Percentiles rank a stretch among this genome's conserved stretches.
phyloP scores from a whole-genome alignment of 192 early-diverging fungal genomes.

The Entomortierella lignicola region DNA sequence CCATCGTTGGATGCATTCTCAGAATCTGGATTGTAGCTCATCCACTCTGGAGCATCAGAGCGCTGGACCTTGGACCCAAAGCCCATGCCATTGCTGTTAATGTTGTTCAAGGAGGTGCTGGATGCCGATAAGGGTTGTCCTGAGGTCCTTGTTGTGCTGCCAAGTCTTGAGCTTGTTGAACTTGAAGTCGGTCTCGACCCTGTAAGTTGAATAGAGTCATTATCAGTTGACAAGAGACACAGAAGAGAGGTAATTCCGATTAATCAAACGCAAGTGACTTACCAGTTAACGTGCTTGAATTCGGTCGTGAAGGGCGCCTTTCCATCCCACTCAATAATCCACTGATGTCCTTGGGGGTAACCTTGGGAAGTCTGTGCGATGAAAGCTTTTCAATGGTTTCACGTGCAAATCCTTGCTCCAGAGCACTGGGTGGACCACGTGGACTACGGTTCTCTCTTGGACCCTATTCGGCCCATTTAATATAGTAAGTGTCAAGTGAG shows the following conservation, averaged over 20 bases:
- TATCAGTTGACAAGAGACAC: too few relatives aligned
- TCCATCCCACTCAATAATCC: constrained; percentile 50
- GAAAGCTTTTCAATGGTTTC: constrained; percentile 51
- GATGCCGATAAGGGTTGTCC: constrained; percentile 12
- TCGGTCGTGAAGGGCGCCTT: constrained; percentile 20
- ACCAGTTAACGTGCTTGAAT: constrained; percentile 19
- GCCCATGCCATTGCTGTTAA: constrained; percentile 17
- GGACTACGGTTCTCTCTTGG: constrained; percentile 40
- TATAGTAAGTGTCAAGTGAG: neutral
- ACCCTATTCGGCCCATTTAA: neutral
- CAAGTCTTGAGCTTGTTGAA: constrained; percentile 16
- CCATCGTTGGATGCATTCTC: constrained; percentile 32
- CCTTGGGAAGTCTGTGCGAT: constrained; percentile 43
- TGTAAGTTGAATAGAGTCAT: neutral
- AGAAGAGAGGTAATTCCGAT: too few relatives aligned
- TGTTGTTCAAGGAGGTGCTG: constrained; percentile 6
- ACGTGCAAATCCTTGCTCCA: constrained; percentile 52
- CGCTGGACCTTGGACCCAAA: constrained; percentile 19
- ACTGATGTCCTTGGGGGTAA: constrained; percentile 51
- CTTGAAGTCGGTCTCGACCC: constrained; percentile 20
- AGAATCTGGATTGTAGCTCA: constrained; percentile 69
- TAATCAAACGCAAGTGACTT: neutral
- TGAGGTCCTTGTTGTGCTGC: constrained; percentile 12
- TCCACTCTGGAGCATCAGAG: constrained; percentile 67
- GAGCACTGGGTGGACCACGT: constrained; percentile 41